phyloP scores from a whole-genome alignment of 106 monocot genomes.

The Dendrobium huoshanense region DNA sequence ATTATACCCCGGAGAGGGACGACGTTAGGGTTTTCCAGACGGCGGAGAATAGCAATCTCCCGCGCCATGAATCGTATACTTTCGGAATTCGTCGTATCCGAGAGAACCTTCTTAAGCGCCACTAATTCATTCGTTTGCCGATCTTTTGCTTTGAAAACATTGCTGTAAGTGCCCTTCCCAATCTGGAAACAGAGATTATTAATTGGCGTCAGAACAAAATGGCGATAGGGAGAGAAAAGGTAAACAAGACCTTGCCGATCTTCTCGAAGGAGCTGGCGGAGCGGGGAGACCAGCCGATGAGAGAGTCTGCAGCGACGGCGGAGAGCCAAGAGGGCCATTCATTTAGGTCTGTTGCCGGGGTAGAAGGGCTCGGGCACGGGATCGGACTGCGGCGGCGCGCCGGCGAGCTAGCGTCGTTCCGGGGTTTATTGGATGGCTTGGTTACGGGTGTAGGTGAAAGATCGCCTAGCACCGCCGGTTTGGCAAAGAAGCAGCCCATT shows the following conservation, averaged over 20 bases:
- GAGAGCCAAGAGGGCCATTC: background rate
- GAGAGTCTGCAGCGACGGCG: slow-evolving; percentile 1
- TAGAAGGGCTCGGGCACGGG: background rate
- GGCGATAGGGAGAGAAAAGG: background rate
- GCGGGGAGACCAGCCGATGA: background rate
- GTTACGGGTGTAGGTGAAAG: too few species aligned
- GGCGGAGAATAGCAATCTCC: slow-evolving; percentile 50
- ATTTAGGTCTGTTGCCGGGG: background rate
- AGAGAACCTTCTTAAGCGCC: slow-evolving; percentile 85
- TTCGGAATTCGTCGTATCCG: slow-evolving; percentile 38
- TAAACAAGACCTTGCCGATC: background rate
- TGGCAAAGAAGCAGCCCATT: too few species aligned
- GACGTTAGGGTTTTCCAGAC: slow-evolving; percentile 48
- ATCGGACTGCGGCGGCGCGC: too few species aligned
- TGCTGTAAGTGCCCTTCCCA: slow-evolving; percentile 89
- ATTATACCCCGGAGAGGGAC: slow-evolving; percentile 45
- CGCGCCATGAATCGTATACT: slow-evolving; percentile 56
- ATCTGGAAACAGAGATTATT: slow-evolving; percentile 25
- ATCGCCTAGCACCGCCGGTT: too few species aligned
- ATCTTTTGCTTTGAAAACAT: slow-evolving; percentile 87
- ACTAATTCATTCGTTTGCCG: slow-evolving; percentile 40
- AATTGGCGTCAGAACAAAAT: background rate
- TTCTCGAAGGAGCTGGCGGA: background rate
- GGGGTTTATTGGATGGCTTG: too few species aligned
- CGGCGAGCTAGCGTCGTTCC: too few species aligned